Evolutionary conservation across 495 filamentous ascomycete genomes (phyloP).

Genomic region (Pseudomonodictys pantanalensis): DNA sequence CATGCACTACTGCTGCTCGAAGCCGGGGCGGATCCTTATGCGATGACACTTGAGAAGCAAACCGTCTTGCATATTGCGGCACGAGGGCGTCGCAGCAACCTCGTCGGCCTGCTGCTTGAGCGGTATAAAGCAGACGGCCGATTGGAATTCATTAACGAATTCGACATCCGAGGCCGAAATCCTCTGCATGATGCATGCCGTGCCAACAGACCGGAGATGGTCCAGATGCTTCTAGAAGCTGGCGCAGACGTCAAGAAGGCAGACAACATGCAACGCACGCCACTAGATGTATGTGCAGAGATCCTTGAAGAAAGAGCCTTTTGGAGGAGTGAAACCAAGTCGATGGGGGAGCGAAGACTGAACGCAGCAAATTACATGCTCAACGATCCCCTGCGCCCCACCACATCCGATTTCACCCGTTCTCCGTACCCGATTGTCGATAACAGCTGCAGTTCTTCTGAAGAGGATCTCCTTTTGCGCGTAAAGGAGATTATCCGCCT

Average conservation of each 20-base stretch:
- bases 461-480: no score
- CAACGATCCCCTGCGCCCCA: no score
- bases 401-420: no score
- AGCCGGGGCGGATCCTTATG: conserved; percentile 9
- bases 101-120: conserved; percentile 13
- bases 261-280: neutral
- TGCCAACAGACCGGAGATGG: conserved; percentile 12
- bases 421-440: no score
- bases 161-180: conserved; percentile 1
- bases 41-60: neutral
- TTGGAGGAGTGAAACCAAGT: no score
- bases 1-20: conserved; percentile 5
- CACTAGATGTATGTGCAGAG: conserved; percentile 9
- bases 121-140: neutral
- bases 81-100: conserved; percentile 6
- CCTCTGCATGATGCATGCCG: conserved; percentile 18
- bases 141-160: neutral
- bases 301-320: conserved; percentile 7
- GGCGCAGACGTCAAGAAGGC: conserved; percentile 1
- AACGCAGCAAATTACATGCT: neutral
- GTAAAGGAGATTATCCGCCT: no score
- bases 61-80: conserved; percentile 15
- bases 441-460: no score
- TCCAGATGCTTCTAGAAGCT: conserved; percentile 7
- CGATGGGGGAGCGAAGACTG: no score